Evolutionary conservation across 176 grass and related monocot species (phyloP).

Genomic region (Ensete ventricosum): DNA sequence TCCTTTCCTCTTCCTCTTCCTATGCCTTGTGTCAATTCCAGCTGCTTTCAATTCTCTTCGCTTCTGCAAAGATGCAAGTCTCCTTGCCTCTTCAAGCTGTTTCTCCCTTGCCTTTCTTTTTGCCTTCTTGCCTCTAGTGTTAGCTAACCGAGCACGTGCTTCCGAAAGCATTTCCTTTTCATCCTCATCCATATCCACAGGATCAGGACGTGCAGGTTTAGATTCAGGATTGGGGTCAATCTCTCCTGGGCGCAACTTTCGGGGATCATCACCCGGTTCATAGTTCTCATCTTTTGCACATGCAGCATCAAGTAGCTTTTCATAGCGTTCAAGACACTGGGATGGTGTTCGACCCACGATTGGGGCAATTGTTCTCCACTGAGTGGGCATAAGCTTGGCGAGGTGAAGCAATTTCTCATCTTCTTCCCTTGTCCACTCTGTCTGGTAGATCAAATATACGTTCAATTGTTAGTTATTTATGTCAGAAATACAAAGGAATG

Average conservation of each 20-base stretch:
- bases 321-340: conserved; percentile 87
- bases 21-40: conserved; percentile 63
- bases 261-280: conserved; percentile 71
- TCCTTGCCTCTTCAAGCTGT: conserved; percentile 84
- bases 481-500: conserved; percentile 15
- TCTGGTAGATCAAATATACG: conserved; percentile 28
- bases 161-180: conserved; percentile 98
- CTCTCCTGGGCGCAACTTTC: conserved; percentile 83
- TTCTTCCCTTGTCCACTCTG: conserved; percentile 97
- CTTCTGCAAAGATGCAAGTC: conserved; percentile 89
- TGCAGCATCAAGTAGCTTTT: conserved; percentile 84
- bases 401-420: conserved; percentile 94
- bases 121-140: conserved; percentile 90
- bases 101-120: conserved; percentile 95
- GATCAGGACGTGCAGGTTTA: conserved; percentile 87
- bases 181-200: conserved; percentile 94
- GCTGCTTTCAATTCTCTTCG: conserved; percentile 86
- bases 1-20: conserved; percentile 73
- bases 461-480: not conserved
- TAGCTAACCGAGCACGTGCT: conserved; percentile 83
- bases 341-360: conserved; percentile 96
- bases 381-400: conserved; percentile 96
- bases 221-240: conserved; percentile 94
- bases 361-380: conserved; percentile 95
- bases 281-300: conserved; percentile 88